Conservation (phyloP, 2,329 filamentous ascomycete species). For the Sporothrix curviconia region DNA sequence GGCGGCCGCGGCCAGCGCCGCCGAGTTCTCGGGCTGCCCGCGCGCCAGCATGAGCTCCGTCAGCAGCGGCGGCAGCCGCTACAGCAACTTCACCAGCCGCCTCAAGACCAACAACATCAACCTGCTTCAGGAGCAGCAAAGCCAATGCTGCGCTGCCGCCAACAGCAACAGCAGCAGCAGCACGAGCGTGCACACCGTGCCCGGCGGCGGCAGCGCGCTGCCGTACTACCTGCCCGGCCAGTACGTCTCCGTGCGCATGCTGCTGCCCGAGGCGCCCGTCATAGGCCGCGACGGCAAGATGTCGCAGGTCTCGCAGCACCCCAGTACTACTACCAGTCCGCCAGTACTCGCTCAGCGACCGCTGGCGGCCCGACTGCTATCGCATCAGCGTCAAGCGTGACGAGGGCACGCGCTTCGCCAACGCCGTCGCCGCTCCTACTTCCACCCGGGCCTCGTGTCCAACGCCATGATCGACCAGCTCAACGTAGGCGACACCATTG, state of each 20-base stretch:
- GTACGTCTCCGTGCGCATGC: constrained; percentile 59
- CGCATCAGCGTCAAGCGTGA: constrained; percentile 68
- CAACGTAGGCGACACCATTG: constrained; percentile 53
- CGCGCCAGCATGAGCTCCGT: neutral
- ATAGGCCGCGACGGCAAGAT: neutral
- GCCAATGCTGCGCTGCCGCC: constrained; percentile 25
- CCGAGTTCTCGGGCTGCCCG: neutral
- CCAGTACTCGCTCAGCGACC: constrained; percentile 67
- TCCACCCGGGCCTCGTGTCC: constrained; percentile 59
- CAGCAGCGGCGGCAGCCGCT: constrained; percentile 8
- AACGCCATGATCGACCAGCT: constrained; percentile 61
- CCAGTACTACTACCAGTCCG: constrained; percentile 54
- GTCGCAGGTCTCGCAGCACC: constrained; percentile 27
- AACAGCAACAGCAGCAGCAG: constrained; percentile 21
- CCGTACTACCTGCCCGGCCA: constrained; percentile 63
- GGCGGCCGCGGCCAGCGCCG: neutral
- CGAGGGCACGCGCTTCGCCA: constrained; percentile 40
- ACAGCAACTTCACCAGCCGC: constrained; percentile 8
- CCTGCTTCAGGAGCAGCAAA: neutral
- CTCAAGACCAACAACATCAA: constrained; percentile 12
- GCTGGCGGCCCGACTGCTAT: constrained; percentile 50
- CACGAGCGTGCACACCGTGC: neutral
- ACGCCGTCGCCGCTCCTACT: constrained; percentile 38
- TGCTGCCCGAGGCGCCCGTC: constrained; percentile 36
- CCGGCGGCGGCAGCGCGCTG: constrained; percentile 41